A percentile compares a stretch with the other conserved stretches of the same genome.
Evolutionary conservation across 202 grass and related monocot genomes (phyloP).

Genomic region (Saccharum hybrid): DNA sequence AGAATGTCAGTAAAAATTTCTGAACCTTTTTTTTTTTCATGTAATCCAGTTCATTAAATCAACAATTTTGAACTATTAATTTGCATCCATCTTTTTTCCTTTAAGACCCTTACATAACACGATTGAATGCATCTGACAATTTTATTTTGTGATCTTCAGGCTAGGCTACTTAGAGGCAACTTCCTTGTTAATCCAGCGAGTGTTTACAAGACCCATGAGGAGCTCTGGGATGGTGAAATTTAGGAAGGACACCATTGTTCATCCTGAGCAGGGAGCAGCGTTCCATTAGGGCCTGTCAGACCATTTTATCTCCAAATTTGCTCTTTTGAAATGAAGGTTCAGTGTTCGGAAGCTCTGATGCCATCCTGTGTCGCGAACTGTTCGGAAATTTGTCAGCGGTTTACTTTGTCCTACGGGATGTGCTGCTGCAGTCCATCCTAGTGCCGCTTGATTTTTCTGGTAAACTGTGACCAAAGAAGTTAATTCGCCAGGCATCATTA

Average conservation of each 20-base stretch:
- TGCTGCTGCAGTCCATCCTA: not conserved
- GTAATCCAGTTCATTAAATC: not conserved
- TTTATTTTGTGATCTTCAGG: conserved; percentile 48
- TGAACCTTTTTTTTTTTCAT: not conserved
- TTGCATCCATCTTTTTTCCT: not conserved
- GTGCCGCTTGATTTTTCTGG: conserved; percentile 5
- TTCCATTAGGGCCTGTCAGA: not conserved
- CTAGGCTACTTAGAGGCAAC: conserved; percentile 59
- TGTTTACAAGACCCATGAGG: conserved; percentile 76
- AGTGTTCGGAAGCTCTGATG: not conserved
- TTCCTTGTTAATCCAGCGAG: conserved; percentile 47
- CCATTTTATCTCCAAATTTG: not conserved
- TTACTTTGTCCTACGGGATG: not conserved
- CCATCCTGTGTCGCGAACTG: not conserved
- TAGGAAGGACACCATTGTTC: conserved; percentile 22
- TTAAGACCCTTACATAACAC: not conserved
- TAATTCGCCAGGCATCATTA: not conserved
- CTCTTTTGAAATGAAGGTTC: not conserved
- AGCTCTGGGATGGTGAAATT: conserved; percentile 78
- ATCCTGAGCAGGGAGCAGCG: not conserved
- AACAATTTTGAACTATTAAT: not conserved
- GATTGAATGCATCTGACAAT: not conserved
- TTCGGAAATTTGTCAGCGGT: not conserved
- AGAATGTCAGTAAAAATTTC: not conserved
- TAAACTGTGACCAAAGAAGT: not conserved